A percentile compares a stretch with the other conserved stretches of the same genome.
These are phyloP conservation scores for Mycena filopes DNA, from an alignment of 768 basidiomycete species.

Conservation along the genomic window DNA sequence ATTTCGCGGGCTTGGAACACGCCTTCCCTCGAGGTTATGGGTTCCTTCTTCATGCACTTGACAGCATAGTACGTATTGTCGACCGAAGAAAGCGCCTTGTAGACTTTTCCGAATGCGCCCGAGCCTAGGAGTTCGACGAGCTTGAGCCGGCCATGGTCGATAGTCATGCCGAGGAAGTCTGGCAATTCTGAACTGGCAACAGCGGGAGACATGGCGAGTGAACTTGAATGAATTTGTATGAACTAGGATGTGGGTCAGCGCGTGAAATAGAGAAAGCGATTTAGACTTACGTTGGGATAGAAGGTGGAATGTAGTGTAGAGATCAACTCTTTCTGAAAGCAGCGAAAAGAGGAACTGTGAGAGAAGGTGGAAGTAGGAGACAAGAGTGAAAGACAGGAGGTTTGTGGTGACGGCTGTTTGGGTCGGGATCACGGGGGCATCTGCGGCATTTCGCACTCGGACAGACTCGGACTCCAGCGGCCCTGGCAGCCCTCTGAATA, in stretches of 20 bases:
- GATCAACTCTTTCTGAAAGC: conserved; percentile 30
- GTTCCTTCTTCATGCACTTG: conserved; percentile 77
- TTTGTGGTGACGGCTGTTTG: background rate
- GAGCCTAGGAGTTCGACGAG: conserved; percentile 73
- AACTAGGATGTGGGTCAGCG: too few species aligned
- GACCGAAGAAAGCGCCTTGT: conserved; percentile 64
- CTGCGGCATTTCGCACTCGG: too few species aligned
- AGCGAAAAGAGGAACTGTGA: background rate
- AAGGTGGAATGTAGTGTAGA: conserved; percentile 30
- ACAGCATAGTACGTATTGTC: conserved; percentile 66
- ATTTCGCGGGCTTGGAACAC: conserved; percentile 79
- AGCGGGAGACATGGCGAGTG: too few species aligned
- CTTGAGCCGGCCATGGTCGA: conserved; percentile 61
- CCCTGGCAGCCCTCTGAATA: background rate
- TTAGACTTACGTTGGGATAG: background rate
- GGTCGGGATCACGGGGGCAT: too few species aligned
- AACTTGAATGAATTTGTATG: too few species aligned
- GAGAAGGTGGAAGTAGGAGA: conserved; percentile 14
- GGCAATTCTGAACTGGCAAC: conserved; percentile 48
- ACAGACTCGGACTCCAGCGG: too few species aligned
- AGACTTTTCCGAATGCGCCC: conserved; percentile 84
- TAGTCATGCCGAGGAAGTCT: conserved; percentile 57
- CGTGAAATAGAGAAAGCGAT: too few species aligned
- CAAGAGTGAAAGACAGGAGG: conserved; percentile 11
- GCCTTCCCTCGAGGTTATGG: conserved; percentile 63